These are phyloP conservation scores for Hansfordia pulvinata DNA, from an alignment of 2,329 filamentous ascomycete genomes.

Conservation along the genomic window DNA sequence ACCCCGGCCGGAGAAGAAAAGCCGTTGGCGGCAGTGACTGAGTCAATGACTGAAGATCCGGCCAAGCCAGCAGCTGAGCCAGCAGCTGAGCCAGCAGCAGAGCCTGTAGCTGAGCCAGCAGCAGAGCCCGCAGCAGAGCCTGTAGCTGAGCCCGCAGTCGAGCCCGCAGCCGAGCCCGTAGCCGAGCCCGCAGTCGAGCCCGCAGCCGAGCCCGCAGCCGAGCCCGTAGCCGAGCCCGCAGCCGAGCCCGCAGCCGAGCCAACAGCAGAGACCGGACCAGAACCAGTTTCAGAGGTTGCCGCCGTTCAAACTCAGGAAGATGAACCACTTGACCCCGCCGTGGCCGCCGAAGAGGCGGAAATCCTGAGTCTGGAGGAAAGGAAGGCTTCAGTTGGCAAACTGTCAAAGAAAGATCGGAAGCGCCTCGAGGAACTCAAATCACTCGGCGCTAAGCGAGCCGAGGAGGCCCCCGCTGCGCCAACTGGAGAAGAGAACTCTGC, in stretches of 20 bases:
- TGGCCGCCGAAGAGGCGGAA: too few relatives aligned
- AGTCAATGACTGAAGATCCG: too few relatives aligned
- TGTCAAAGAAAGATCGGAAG: neutral
- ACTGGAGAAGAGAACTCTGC: too few relatives aligned
- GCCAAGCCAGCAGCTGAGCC: constrained; percentile 3
- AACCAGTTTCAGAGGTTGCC: neutral
- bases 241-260: neutral
- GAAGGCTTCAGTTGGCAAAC: constrained; percentile 1
- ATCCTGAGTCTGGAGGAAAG: too few relatives aligned
- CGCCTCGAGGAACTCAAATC: neutral
- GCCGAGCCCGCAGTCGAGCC: neutral
- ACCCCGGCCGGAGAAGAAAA: too few relatives aligned
- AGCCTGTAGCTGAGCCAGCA: neutral
- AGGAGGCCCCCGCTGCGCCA: too few relatives aligned
- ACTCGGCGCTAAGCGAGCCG: too few relatives aligned
- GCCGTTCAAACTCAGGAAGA: too few relatives aligned
- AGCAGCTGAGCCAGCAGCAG: too few relatives aligned
- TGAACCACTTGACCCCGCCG: too few relatives aligned
- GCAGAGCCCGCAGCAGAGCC: neutral
- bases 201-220: neutral
- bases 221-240: neutral
- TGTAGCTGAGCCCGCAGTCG: neutral
- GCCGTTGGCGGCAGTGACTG: too few relatives aligned
- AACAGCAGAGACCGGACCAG: neutral
- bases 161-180: neutral